These are phyloP conservation scores for Sporisorium iseilematis-ciliati DNA, from an alignment of 1,284 basidiomycete genomes.

Conservation along the genomic window DNA sequence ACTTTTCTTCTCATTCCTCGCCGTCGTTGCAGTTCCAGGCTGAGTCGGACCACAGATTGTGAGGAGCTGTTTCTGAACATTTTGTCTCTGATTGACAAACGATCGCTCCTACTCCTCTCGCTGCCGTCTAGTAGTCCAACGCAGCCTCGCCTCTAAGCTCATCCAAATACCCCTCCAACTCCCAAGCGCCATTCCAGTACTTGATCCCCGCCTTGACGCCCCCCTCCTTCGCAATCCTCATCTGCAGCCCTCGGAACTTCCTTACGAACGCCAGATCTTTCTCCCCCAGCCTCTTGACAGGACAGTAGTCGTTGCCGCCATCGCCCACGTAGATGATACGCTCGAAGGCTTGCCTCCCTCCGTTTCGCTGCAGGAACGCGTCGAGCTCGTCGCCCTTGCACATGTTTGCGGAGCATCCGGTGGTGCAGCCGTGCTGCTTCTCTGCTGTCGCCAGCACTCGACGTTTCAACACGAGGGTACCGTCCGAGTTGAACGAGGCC, in stretches of 20 bases:
- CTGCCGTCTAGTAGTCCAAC: conserved; percentile 22
- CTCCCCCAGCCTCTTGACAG: conserved; percentile 78
- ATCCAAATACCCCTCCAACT: conserved; percentile 59
- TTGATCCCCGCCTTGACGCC: conserved; percentile 59
- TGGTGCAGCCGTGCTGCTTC: conserved; percentile 83
- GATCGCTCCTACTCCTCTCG: neutral
- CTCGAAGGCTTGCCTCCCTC: conserved; percentile 76
- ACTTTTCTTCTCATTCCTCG: neutral
- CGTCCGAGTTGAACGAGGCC: conserved; percentile 81
- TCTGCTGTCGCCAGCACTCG: conserved; percentile 77
- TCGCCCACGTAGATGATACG: conserved; percentile 92
- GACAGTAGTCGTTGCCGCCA: conserved; percentile 95
- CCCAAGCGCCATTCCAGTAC: conserved; percentile 68
- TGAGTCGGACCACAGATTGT: too few relatives aligned
- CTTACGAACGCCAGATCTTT: conserved; percentile 66
- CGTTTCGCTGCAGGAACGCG: conserved; percentile 80
- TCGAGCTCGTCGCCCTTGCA: conserved; percentile 96
- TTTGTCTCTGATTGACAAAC: too few relatives aligned
- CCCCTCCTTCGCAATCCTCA: conserved; percentile 60
- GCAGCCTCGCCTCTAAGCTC: conserved; percentile 26
- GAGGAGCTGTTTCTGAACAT: neutral
- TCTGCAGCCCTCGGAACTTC: conserved; percentile 63
- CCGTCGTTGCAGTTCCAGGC: too few relatives aligned
- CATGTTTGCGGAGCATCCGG: conserved; percentile 97
- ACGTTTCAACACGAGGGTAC: conserved; percentile 82